phyloP scores from a whole-genome alignment of 176 grass and related monocot genomes.

The Oryza meridionalis region DNA sequence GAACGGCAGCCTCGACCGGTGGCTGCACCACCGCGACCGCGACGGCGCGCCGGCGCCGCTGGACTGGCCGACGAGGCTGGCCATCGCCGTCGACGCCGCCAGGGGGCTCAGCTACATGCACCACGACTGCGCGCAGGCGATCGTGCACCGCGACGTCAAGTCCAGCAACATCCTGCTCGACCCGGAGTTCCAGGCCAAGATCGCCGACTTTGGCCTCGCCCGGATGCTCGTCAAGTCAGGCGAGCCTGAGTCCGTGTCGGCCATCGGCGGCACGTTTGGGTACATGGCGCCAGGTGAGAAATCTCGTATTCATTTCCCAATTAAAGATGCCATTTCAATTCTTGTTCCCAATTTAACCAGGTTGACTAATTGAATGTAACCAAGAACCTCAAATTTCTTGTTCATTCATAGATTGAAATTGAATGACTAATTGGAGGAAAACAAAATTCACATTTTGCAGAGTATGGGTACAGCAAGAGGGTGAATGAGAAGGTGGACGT shows the following conservation, averaged over 20 bases:
- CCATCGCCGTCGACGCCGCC: constrained; percentile 62
- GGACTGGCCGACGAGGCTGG: constrained; percentile 68
- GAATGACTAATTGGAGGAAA: not conserved
- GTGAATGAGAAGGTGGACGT: constrained; percentile 92
- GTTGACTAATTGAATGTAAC: too few relatives aligned
- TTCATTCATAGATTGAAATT: not conserved
- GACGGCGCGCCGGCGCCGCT: constrained; percentile 44
- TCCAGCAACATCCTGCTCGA: constrained; percentile 89
- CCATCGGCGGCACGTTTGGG: constrained; percentile 72
- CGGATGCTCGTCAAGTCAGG: constrained; percentile 63
- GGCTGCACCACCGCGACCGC: constrained; percentile 59
- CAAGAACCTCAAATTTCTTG: not conserved
- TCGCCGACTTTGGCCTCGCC: constrained; percentile 85
- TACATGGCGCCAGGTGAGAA: constrained; percentile 84
- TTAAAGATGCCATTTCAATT: not conserved
- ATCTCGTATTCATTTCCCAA: not conserved
- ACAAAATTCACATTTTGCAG: constrained; percentile 20
- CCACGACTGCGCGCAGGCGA: constrained; percentile 54
- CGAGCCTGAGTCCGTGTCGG: constrained; percentile 62
- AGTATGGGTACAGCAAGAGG: constrained; percentile 60
- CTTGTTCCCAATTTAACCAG: too few relatives aligned
- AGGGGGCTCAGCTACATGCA: constrained; percentile 88
- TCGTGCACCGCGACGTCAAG: constrained; percentile 89
- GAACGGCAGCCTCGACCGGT: constrained; percentile 71
- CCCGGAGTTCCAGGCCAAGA: constrained; percentile 60